These are phyloP conservation scores for Cyclostephanos invisitatus DNA, from an alignment of 108 stramenopile genomes.

Conservation along the genomic window DNA sequence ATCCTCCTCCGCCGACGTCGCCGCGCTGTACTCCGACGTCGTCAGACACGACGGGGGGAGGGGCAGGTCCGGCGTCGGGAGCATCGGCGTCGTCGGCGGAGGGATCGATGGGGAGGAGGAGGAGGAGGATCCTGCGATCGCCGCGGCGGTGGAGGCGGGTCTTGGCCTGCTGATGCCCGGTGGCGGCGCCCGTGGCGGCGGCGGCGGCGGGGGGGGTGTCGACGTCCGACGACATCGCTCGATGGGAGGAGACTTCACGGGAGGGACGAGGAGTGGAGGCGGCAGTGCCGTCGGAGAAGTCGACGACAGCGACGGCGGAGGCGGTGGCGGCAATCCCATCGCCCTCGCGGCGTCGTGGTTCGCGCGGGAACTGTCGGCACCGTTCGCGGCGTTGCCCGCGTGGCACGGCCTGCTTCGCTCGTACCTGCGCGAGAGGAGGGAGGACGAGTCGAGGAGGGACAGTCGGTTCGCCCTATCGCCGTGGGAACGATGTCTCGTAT, in stretches of 20 bases:
- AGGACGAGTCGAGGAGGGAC: constrained; percentile 6
- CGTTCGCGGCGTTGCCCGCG: constrained; percentile 44
- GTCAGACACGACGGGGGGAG: constrained; percentile 13
- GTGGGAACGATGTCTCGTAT: constrained; percentile 24
- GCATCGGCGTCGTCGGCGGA: neutral
- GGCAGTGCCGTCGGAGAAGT: no score
- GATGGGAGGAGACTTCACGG: no score
- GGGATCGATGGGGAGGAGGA: constrained; percentile 17
- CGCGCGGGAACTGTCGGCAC: constrained; percentile 42
- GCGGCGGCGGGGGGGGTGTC: no score
- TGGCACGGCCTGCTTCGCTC: constrained; percentile 47
- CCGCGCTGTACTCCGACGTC: constrained; percentile 8
- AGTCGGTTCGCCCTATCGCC: constrained; percentile 9
- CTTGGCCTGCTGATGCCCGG: neutral
- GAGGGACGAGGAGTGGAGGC: no score
- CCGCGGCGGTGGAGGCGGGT: constrained; percentile 39
- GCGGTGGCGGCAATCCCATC: constrained; percentile 13
- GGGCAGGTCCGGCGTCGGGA: neutral
- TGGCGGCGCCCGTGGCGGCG: no score
- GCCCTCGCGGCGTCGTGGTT: constrained; percentile 32
- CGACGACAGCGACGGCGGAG: no score
- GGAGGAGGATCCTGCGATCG: constrained; percentile 30
- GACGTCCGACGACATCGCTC: no score
- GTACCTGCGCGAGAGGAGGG: constrained; percentile 25
- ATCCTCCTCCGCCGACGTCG: neutral